phyloP scores from a whole-genome alignment of 495 filamentous ascomycete genomes.

The Penicillium egyptiacum region DNA sequence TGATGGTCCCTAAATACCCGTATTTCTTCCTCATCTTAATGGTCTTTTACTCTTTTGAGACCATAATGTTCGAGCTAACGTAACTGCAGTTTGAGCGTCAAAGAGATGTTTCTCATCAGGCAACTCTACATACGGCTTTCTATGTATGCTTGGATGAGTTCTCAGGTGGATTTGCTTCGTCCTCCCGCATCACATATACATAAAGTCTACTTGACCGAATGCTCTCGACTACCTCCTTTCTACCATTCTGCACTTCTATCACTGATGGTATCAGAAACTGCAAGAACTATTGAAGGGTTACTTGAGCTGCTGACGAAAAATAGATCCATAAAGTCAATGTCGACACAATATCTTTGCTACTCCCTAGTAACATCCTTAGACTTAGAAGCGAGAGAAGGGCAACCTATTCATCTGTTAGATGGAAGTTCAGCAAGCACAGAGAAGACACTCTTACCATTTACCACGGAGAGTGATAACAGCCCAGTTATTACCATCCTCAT shows the following conservation, averaged over 20 bases:
- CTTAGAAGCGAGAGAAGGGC: constrained; percentile 61
- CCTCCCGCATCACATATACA: not conserved
- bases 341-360: not conserved
- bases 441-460: constrained; percentile 68
- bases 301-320: not conserved
- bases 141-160: not conserved
- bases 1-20: no score
- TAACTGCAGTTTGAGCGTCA: not conserved
- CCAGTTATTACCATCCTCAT: constrained; percentile 78
- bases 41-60: no score
- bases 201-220: not conserved
- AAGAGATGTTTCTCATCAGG: not conserved
- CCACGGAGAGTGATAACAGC: constrained; percentile 88
- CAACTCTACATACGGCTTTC: not conserved
- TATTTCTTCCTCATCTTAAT: no score
- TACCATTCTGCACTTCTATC: not conserved
- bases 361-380: no score
- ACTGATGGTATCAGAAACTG: not conserved
- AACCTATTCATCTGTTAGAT: constrained; percentile 47
- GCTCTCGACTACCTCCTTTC: not conserved
- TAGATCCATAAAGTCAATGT: not conserved
- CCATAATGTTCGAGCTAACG: not conserved
- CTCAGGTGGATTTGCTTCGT: not conserved
- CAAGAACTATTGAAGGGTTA: not conserved
- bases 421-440: constrained; percentile 2